Evolutionary conservation across 257 asterid genomes (phyloP), one percentile per base, ranked within the genome.

Genomic region (Jasminum sambac): DNA sequence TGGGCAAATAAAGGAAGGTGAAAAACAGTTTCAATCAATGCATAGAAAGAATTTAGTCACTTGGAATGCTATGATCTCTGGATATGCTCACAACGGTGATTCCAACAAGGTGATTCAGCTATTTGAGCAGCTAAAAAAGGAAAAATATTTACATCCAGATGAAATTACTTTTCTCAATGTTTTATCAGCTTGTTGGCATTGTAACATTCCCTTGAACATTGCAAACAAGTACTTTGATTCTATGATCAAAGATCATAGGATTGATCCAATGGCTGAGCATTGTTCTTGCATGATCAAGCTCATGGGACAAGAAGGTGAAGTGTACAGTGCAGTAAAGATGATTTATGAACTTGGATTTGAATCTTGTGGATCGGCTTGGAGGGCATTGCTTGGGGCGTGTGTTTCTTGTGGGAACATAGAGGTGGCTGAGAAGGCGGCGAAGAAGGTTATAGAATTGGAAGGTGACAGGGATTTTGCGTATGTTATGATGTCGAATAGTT

Each of bases 41-140:
- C 82, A 84, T 0, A 74, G 63, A 17, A 93, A 81, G 87, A 90
- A 93, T 74, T 43, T 93, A 73, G 83, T 90, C 2, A 87, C 90
- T 4, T 93, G 97, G 97, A 93, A 93, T 30, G 76, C 95, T 0
- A 39, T 90, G 74, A 80, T 93, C 64, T 90, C 96, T 4, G 96
- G 98, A 24, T 76, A 86, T 26, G 95, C 87, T 24, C 91, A 83
- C 50, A 86, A 84, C 13, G 86, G 97, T 8, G 23, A 83, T 58
- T 78, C 83, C 34, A 11, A 21, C 19, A 88, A 70, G 77, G 90
- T 84, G 67, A 73, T 90, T 46, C 72, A 76, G 16, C 72, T 89
- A 66, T 90, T 88, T 37, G 83, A 88, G 75, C 43, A 71, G 76
- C 16, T 92, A 81, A 79, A 77, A 50, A 77, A 12, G 2, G 74